Evolutionary conservation across 2,329 filamentous ascomycete genomes (phyloP).

Genomic region (Phyllosticta paracitricarpa): DNA sequence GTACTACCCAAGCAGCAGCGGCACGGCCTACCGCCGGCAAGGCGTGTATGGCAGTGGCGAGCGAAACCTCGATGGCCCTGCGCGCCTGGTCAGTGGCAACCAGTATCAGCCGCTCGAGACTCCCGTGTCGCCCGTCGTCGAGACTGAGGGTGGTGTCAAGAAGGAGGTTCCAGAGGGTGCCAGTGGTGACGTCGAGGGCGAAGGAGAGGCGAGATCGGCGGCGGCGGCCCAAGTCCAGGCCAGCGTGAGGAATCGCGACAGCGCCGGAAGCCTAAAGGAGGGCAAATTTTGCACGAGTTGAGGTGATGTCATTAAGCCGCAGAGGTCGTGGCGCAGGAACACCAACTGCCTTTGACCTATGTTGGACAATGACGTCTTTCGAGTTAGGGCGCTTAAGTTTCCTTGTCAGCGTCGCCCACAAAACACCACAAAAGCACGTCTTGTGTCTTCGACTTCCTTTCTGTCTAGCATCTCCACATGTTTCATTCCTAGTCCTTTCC

Average conservation of each 20-base stretch:
- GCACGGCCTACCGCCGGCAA: neutral
- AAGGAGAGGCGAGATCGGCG: neutral
- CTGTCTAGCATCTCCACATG: neutral
- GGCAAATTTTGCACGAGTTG: neutral
- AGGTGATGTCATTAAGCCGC: neutral
- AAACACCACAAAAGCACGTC: neutral
- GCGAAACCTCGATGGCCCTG: neutral
- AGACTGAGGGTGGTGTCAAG: neutral
- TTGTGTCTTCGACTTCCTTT: neutral
- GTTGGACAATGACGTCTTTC: too few species aligned
- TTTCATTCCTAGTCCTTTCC: neutral
- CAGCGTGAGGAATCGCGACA: neutral
- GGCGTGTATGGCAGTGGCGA: neutral
- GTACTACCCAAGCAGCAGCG: slow-evolving; percentile 20
- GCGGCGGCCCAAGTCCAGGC: neutral
- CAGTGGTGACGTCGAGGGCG: neutral
- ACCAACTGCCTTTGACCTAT: neutral
- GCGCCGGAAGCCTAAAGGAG: neutral
- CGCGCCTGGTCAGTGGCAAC: neutral
- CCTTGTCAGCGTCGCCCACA: neutral
- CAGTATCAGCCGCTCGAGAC: neutral
- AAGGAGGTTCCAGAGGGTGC: neutral
- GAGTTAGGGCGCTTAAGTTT: neutral
- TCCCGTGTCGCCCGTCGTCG: neutral
- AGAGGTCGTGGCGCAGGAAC: neutral